These are phyloP conservation scores for Puccinia novopanici DNA, from an alignment of 1,284 basidiomycete species.

Conservation along the genomic window DNA sequence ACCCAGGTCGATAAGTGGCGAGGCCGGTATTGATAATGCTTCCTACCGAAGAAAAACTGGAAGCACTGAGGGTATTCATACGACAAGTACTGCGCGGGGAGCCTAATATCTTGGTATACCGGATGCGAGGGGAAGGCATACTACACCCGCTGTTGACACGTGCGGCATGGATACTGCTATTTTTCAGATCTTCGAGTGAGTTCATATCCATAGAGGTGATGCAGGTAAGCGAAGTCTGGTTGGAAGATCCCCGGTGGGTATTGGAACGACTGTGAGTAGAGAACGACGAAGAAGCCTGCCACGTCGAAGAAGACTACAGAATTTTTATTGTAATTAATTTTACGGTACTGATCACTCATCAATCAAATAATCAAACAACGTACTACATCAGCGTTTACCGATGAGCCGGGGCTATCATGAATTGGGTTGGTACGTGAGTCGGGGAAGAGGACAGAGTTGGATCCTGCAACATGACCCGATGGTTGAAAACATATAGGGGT, in stretches of 20 bases:
- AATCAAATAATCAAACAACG: neutral
- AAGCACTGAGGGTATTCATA: slow-evolving; percentile 44
- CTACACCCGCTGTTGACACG: slow-evolving; percentile 20
- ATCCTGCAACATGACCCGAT: slow-evolving; percentile 2
- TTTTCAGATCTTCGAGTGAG: slow-evolving; percentile 21
- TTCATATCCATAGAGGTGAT: slow-evolving; percentile 31
- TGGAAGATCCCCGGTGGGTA: slow-evolving; percentile 1
- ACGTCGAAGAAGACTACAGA: slow-evolving; percentile 32
- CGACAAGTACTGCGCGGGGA: slow-evolving; percentile 26
- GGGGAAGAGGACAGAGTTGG: slow-evolving; percentile 50
- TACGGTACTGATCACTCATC: neutral
- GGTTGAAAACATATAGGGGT: neutral
- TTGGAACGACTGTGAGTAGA: slow-evolving; percentile 29
- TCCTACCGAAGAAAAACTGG: slow-evolving; percentile 37
- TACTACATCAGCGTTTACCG: slow-evolving; percentile 30
- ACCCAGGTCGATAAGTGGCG: neutral
- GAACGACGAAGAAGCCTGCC: slow-evolving; percentile 34
- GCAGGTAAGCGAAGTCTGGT: slow-evolving; percentile 40
- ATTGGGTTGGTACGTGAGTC: slow-evolving; percentile 2
- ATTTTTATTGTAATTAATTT: neutral
- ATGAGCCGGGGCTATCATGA: slow-evolving; percentile 24
- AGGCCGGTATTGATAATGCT: slow-evolving; percentile 23
- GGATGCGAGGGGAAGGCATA: slow-evolving; percentile 35
- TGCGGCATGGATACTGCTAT: neutral
- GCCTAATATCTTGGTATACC: slow-evolving; percentile 44